phyloP scores from a whole-genome alignment of 2,329 filamentous ascomycete species.

The Hypoxylon sp. region DNA sequence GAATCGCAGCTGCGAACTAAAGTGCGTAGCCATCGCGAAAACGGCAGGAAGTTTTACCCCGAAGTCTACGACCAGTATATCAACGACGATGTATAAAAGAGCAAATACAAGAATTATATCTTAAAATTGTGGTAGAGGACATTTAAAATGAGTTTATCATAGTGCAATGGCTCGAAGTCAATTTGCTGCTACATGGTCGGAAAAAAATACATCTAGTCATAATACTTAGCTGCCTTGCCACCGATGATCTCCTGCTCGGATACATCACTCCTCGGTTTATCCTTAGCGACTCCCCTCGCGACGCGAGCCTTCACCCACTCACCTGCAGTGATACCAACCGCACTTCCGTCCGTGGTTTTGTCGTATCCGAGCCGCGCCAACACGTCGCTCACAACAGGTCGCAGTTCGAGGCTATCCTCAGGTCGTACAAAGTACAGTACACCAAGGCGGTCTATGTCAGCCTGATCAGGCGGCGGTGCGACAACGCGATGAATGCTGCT shows the following conservation, averaged over 20 bases:
- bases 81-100: conserved; percentile 55
- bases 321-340: conserved; percentile 55
- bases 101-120: not conserved
- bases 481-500: conserved; percentile 63
- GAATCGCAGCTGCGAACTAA: conserved; percentile 69
- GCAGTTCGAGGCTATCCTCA: conserved; percentile 55
- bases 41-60: conserved; percentile 63
- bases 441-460: conserved; percentile 63
- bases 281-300: conserved; percentile 43
- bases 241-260: conserved; percentile 53
- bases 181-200: not conserved
- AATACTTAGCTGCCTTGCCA: conserved; percentile 55
- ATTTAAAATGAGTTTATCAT: not conserved
- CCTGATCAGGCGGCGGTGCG: conserved; percentile 61
- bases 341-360: conserved; percentile 45
- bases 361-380: conserved; percentile 55
- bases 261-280: conserved; percentile 50
- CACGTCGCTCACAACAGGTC: conserved; percentile 53
- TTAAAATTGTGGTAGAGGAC: not conserved
- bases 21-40: conserved; percentile 65
- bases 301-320: conserved; percentile 58
- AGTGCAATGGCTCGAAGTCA: not conserved
- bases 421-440: conserved; percentile 61
- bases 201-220: conserved; percentile 48
- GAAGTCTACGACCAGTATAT: conserved; percentile 65